These are phyloP conservation scores for Haematococcus sp. DNA, from an alignment of 139 green algal genomes.

Conservation along the genomic window DNA sequence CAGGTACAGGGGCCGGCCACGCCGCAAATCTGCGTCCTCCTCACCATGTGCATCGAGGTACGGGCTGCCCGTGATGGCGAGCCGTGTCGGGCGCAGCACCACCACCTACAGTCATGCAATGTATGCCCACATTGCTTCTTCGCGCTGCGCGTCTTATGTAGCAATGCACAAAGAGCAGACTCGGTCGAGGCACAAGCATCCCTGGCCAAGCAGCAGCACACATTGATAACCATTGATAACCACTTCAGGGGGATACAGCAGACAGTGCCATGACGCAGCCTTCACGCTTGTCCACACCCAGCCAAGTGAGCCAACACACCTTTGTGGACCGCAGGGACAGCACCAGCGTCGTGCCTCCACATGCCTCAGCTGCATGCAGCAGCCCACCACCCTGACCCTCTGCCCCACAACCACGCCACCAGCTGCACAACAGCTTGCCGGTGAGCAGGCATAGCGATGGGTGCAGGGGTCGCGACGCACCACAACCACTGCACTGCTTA, in stretches of 20 bases:
- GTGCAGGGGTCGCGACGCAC: background rate
- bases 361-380: conserved; percentile 26
- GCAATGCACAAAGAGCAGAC: background rate
- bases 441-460: conserved; percentile 34
- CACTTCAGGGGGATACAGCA: background rate
- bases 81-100: conserved; percentile 5
- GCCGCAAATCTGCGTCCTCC: conserved; percentile 27
- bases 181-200: background rate
- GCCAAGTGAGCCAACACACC: no score
- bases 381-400: conserved; percentile 18
- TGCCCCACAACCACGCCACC: conserved; percentile 19
- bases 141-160: no score
- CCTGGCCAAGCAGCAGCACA: background rate
- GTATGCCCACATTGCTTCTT: no score
- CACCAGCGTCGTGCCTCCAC: conserved; percentile 21
- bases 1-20: conserved; percentile 39
- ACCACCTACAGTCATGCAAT: background rate
- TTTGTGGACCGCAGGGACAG: conserved; percentile 25
- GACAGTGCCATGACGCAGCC: background rate
- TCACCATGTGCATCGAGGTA: conserved; percentile 39
- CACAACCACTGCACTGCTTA: no score
- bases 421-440: conserved; percentile 25
- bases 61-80: background rate
- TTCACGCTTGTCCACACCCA: no score
- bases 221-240: background rate